Evolutionary conservation across 1,284 basidiomycete genomes (phyloP), one percentile per base, ranked within the genome.

Genomic region (Cryptococcus depauperatus): DNA sequence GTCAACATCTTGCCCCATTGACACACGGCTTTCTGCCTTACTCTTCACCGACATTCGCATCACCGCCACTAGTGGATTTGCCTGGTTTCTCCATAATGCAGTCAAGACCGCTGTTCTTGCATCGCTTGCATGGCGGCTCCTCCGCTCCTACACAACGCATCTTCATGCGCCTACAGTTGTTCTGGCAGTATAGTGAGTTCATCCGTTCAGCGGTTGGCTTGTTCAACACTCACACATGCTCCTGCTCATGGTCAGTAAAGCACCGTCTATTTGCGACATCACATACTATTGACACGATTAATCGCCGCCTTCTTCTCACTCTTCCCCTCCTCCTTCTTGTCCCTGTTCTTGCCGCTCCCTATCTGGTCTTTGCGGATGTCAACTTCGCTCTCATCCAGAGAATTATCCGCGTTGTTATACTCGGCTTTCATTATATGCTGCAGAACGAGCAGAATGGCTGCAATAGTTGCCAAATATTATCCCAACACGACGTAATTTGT

Each of bases 11-110:
- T n/a, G n/a, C n/a, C n/a, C n/a, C n/a, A n/a, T n/a, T n/a, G n/a
- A n/a, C n/a, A n/a, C n/a, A n/a, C n/a, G n/a, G n/a, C n/a, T n/a
- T n/a, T n/a, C n/a, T n/a, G n/a, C n/a, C 48, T 37, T 30, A 46
- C 48, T 54, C 52, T 46, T 52, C 44, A 4, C 26, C 23, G 41
- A 75, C 84, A 69, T 66, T 89, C 85, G 63, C 62, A 16, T 90
- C 88, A 37, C 90, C 73, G 2, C 84, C 84, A n/a, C 83, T 83
- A 4, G 41, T 28, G 2, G 48, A 81, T 41, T 84, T 82, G 2
- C 85, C 87, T 30, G 88, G 88, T 59, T 91, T 91, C 68, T 92
- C 88, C 66, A 92, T 90, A 27, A 91, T 75, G 72, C 89, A 92
- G 40, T 89, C 85, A 11, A 91, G 75, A 2, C 84, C 84, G 27